These are phyloP conservation scores for Sarocladiaceae sp. DNA, from an alignment of 2,329 filamentous ascomycete species.

Conservation along the genomic window DNA sequence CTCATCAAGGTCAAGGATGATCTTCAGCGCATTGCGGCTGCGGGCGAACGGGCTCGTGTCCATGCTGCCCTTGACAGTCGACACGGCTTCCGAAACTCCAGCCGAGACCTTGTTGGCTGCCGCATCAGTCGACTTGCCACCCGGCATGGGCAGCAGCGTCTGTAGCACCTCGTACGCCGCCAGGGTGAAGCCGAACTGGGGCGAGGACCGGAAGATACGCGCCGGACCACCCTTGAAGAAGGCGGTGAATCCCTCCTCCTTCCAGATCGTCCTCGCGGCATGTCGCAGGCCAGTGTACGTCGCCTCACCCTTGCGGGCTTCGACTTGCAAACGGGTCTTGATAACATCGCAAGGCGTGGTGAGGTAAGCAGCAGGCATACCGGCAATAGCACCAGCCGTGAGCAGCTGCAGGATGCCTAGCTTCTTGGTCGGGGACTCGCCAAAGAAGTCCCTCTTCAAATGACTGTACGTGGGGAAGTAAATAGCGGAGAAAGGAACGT, in stretches of 20 bases:
- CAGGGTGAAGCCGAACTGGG: slow-evolving; percentile 96
- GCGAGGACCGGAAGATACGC: slow-evolving; percentile 88
- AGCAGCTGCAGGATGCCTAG: slow-evolving; percentile 86
- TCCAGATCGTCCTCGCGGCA: slow-evolving; percentile 73
- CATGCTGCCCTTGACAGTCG: slow-evolving; percentile 29
- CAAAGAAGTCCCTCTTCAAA: slow-evolving; percentile 88
- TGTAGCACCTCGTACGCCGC: slow-evolving; percentile 93
- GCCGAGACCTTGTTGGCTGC: slow-evolving; percentile 44
- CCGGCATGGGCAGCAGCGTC: slow-evolving; percentile 66
- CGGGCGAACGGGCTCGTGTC: slow-evolving; percentile 45
- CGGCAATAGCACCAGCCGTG: slow-evolving; percentile 87
- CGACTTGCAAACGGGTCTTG: slow-evolving; percentile 96
- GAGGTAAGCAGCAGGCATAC: slow-evolving; percentile 87
- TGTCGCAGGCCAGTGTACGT: slow-evolving; percentile 83
- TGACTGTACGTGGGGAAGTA: slow-evolving; percentile 98
- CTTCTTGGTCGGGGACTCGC: slow-evolving; percentile 80
- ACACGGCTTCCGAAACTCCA: slow-evolving; percentile 57
- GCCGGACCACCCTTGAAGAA: slow-evolving; percentile 99
- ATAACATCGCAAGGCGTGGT: slow-evolving; percentile 98
- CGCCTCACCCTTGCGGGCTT: slow-evolving; percentile 90
- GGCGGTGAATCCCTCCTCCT: slow-evolving; percentile 88
- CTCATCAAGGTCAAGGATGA: slow-evolving; percentile 89
- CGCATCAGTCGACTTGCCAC: slow-evolving; percentile 42
- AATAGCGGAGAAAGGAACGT: slow-evolving; percentile 96
- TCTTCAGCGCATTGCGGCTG: slow-evolving; percentile 88